phyloP scores from a whole-genome alignment of 2,329 filamentous ascomycete genomes.

The Neopestalotiopsis sp. region DNA sequence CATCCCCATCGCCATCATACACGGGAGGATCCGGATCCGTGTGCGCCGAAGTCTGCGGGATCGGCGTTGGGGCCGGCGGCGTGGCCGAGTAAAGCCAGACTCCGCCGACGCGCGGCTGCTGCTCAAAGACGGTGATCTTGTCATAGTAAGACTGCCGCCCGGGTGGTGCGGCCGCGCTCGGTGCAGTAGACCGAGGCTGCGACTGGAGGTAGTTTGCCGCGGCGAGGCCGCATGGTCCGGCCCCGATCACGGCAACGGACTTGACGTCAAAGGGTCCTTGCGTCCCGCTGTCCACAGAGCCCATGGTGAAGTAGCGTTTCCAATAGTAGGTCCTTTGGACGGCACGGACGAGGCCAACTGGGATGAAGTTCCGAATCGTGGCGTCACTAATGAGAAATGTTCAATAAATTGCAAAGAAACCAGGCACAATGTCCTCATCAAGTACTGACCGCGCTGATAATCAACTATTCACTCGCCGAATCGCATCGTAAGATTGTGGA shows the following conservation, averaged over 20 bases:
- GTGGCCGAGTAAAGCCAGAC: constrained; percentile 80
- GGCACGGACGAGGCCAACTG: no score
- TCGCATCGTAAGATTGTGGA: constrained; percentile 5
- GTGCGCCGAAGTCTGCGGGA: constrained; percentile 74
- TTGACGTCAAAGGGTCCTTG: constrained; percentile 52
- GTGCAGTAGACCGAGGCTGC: constrained; percentile 41
- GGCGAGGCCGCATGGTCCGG: constrained; percentile 78
- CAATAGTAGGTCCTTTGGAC: no score
- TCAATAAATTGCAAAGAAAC: neutral
- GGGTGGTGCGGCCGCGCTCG: neutral
- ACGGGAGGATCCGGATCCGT: constrained; percentile 64
- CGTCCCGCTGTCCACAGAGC: constrained; percentile 20
- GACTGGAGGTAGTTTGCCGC: constrained; percentile 81
- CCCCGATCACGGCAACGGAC: constrained; percentile 79
- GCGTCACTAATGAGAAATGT: neutral
- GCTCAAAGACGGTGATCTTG: constrained; percentile 80
- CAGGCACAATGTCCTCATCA: neutral
- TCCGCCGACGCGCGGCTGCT: constrained; percentile 77
- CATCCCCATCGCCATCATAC: constrained; percentile 24
- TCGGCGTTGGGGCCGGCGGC: constrained; percentile 47
- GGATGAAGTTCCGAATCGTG: no score
- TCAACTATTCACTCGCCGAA: neutral
- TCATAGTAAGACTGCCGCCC: constrained; percentile 51
- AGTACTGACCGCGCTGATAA: neutral
- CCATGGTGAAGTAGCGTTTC: constrained; percentile 22